phyloP scores from a whole-genome alignment of 371 early-diverging fungal species.

The Nematocida homosporus region DNA sequence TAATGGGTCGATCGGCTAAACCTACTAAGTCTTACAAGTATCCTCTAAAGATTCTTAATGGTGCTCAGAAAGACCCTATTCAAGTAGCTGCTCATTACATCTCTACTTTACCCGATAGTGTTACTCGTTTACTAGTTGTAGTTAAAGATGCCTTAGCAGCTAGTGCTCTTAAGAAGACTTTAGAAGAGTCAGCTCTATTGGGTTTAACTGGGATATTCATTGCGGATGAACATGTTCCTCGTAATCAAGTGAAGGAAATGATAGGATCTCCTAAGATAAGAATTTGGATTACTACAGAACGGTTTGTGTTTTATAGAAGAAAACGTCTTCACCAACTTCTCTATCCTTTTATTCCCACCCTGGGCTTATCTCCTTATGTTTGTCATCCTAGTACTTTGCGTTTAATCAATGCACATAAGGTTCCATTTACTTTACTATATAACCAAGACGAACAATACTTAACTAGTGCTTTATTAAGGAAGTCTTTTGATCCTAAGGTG shows the following conservation, averaged over 20 bases:
- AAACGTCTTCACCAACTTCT: conserved; percentile 23
- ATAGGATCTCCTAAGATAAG: not conserved
- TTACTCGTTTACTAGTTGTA: conserved; percentile 11
- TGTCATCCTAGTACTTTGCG: conserved; percentile 4
- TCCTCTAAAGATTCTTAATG: not conserved
- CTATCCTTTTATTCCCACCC: conserved; percentile 16
- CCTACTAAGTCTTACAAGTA: not conserved
- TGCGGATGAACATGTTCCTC: conserved; percentile 37
- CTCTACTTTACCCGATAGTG: not conserved
- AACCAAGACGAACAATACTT: not conserved
- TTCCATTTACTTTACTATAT: not conserved
- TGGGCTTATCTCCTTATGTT: conserved; percentile 30
- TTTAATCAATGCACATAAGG: not conserved
- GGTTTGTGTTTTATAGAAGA: conserved; percentile 47
- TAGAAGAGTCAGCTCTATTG: not conserved
- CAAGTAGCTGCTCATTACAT: conserved; percentile 10
- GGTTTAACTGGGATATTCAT: conserved; percentile 8
- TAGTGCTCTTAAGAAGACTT: not conserved
- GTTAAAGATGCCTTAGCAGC: conserved; percentile 24
- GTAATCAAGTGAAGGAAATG: conserved; percentile 38
- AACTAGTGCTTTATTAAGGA: not conserved
- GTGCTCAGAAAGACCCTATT: not conserved
- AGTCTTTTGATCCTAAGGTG: not conserved
- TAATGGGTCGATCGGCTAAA: not conserved
- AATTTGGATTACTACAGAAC: conserved; percentile 45